Conservation (phyloP, 176 grass and related monocot genomes). For the Neostapfia colusana region DNA sequence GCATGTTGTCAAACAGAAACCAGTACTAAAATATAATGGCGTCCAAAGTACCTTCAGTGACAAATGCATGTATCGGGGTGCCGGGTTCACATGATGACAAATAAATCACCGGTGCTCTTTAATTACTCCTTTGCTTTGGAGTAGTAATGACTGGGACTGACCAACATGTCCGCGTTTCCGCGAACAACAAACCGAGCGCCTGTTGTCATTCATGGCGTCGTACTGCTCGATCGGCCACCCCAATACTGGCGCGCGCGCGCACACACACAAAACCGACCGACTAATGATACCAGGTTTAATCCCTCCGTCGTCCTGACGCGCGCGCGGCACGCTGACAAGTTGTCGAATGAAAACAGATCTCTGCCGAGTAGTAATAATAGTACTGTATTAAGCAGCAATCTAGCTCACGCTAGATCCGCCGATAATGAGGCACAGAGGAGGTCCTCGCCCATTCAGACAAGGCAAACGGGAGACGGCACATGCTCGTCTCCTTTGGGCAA, state of each 20-base stretch:
- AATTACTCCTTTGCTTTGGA: neutral
- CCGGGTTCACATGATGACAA: neutral
- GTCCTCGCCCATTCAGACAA: neutral
- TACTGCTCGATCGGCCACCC: neutral
- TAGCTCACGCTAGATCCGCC: neutral
- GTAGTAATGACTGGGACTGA: neutral
- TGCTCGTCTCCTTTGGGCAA: slow-evolving; percentile 35
- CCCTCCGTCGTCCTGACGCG: slow-evolving; percentile 27
- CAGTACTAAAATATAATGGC: neutral
- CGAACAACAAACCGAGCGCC: neutral
- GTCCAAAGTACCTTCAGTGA: neutral
- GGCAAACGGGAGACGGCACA: neutral
- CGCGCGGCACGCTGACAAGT: slow-evolving; percentile 20
- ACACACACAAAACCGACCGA: neutral
- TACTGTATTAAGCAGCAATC: slow-evolving; percentile 26
- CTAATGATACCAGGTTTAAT: slow-evolving; percentile 2
- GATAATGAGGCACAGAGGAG: neutral
- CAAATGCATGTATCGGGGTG: neutral
- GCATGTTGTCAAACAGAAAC: neutral
- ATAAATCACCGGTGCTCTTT: neutral
- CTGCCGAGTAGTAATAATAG: neutral
- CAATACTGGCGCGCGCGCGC: neutral
- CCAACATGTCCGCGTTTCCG: slow-evolving; percentile 17
- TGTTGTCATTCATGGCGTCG: slow-evolving; percentile 9
- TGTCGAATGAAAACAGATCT: slow-evolving; percentile 12